Evolutionary conservation across 1,139 yeast species (phyloP), one percentile per base, ranked within the genome.

Genomic region (Candida sp.): DNA sequence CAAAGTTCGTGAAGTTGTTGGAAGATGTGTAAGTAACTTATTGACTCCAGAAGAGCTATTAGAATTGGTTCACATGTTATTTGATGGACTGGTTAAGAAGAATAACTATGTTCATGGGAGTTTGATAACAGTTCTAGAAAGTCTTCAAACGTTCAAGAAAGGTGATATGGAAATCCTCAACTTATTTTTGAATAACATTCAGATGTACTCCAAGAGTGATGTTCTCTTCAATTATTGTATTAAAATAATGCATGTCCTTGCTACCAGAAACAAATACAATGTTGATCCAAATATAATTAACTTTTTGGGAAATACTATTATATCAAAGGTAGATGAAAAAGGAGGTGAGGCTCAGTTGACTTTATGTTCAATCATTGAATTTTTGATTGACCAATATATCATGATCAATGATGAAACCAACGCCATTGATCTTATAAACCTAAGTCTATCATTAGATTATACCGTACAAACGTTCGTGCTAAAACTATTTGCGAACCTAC

Each of bases 1-100:
- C 97, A 89, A 88, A 54, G 75, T 91, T 3, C 75, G 99, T 47
- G 96, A 90, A 58, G 78, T 87, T 77, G 84, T 95, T 0, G 89
- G 97, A 0, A 72, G 84, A 56, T 79, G 90, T 3, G 56, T 88
- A 1, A 78, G 84, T 0, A 66, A 84, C 0, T 63, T 86, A 36
- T 35, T 47, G n/a, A 15, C 33, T n/a, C 25, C 29, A 4, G 22
- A 33, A 11, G 49, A 51, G 19, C 40, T 44, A 5, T 30, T 40
- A 19, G 19, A 15, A 9, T 45, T 61, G 73, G 2, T 59, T 64
- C 7, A 60, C 63, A 21, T 62, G 57, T 1, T 57, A 56, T 5
- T 51, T 58, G 25, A 39, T 46, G 9, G 44, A 41, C 4, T 52
- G 30, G 12, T 40, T 6, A 27, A 21, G 12, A 41, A 42, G 12